Evolutionary conservation across 176 grass and related monocot genomes (phyloP).

Genomic region (Eragrostis curvula): DNA sequence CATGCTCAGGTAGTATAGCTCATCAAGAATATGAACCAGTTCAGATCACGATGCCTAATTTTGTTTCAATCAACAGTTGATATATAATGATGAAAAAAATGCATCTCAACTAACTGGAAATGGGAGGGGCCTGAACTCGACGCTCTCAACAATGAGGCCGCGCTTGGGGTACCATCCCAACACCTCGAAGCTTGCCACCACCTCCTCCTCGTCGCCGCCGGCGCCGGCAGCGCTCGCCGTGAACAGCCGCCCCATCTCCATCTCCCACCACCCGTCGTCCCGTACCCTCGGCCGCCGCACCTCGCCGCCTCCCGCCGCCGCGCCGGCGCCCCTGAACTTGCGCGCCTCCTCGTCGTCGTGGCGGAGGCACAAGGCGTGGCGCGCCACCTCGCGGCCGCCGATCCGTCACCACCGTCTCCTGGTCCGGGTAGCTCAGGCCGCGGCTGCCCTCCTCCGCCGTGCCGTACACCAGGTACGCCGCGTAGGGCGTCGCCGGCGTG

Average conservation of each 20-base stretch:
- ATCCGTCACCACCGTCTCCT: slow-evolving; percentile 42
- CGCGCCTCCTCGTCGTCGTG: not conserved
- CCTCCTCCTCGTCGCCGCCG: not conserved
- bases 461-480: slow-evolving; percentile 47
- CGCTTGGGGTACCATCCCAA: slow-evolving; percentile 13
- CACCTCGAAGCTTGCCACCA: slow-evolving; percentile 18
- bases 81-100: too few relatives aligned
- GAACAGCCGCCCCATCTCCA: not conserved
- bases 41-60: too few relatives aligned
- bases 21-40: too few relatives aligned
- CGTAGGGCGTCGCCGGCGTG: slow-evolving; percentile 33
- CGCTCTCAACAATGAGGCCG: not conserved
- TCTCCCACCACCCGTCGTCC: slow-evolving; percentile 11
- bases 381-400: not conserved
- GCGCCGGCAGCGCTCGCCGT: too few relatives aligned
- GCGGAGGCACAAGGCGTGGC: slow-evolving; percentile 39
- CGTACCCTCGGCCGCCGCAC: not conserved
- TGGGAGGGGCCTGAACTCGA: slow-evolving; percentile 1
- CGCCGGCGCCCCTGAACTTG: not conserved
- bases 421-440: slow-evolving; percentile 34
- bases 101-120: not conserved
- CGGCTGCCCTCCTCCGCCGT: not conserved
- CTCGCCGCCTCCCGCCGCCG: not conserved
- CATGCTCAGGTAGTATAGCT: too few relatives aligned
- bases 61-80: too few relatives aligned